Percentiles rank a stretch among this genome's conserved stretches.
Evolutionary conservation across 177 flowering plant species (phyloP).

Genomic region (Telopea speciosissima): DNA sequence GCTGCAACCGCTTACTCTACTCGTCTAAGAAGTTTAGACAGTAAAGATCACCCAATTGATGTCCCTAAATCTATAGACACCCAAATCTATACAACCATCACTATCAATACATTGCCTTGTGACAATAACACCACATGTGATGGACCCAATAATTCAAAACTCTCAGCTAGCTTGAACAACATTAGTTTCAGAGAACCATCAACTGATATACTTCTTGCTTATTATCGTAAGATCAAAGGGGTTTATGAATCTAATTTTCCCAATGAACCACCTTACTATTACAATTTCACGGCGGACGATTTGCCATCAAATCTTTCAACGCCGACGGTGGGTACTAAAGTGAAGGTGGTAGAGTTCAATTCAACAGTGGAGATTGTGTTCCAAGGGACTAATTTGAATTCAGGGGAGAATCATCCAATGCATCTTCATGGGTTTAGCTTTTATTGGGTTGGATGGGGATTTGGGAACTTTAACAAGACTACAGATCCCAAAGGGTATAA

Average conservation of each 20-base stretch:
- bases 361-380: constrained; percentile 14
- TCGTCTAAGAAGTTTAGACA: constrained; percentile 19
- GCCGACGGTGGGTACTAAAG: constrained; percentile 12
- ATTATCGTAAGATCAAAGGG: constrained; percentile 8
- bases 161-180: constrained; percentile 42
- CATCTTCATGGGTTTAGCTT: constrained; percentile 28
- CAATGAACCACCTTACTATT: constrained; percentile 1
- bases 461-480: constrained; percentile 7
- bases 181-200: constrained; percentile 14
- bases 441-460: constrained; percentile 26
- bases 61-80: constrained; percentile 23
- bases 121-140: constrained; percentile 15
- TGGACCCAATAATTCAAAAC: constrained; percentile 23
- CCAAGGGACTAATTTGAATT: constrained; percentile 23
- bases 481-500: constrained; percentile 21
- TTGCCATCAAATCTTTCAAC: neutral
- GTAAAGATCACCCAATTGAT: constrained; percentile 9
- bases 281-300: constrained; percentile 13
- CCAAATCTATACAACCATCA: constrained; percentile 15
- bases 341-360: constrained; percentile 16
- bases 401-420: constrained; percentile 23
- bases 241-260: constrained; percentile 15
- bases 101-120: constrained; percentile 24
- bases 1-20: constrained; percentile 16
- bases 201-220: constrained; percentile 17